Evolutionary conservation across 2,329 filamentous ascomycete genomes (phyloP).

Genomic region (Cladosporium sp.): DNA sequence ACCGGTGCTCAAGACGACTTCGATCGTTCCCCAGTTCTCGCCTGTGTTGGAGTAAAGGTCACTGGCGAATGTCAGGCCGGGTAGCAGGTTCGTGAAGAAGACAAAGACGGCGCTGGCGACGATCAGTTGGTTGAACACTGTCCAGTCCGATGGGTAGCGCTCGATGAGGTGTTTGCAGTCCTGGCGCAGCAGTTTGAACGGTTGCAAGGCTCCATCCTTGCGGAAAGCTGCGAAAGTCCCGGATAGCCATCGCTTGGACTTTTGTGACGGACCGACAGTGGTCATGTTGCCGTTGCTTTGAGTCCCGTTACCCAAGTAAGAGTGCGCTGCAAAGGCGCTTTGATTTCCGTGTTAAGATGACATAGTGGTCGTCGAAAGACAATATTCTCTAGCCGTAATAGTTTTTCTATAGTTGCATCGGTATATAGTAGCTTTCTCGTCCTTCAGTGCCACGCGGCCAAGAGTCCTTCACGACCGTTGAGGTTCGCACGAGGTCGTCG

Average conservation of each 20-base stretch:
- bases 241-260: constrained; percentile 2
- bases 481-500: constrained; percentile 1
- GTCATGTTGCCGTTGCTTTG: not conserved
- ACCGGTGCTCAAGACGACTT: constrained; percentile 63
- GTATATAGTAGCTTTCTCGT: not conserved
- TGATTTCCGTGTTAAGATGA: not conserved
- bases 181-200: constrained; percentile 31
- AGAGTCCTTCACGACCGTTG: constrained; percentile 1
- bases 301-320: not conserved
- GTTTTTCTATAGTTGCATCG: not conserved
- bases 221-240: constrained; percentile 16
- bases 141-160: constrained; percentile 34
- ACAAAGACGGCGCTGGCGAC: constrained; percentile 62
- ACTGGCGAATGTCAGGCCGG: constrained; percentile 64
- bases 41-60: constrained; percentile 61
- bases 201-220: constrained; percentile 24
- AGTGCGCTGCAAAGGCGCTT: not conserved
- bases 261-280: not conserved
- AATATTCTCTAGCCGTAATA: not conserved
- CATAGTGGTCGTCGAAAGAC: not conserved
- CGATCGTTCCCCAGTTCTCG: constrained; percentile 61
- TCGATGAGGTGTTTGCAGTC: constrained; percentile 27
- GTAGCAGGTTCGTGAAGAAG: constrained; percentile 64
- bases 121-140: constrained; percentile 59
- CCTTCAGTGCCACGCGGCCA: not conserved